Percentiles rank a stretch among this genome's conserved stretches.
Evolutionary conservation across 2,329 filamentous ascomycete species (phyloP).

Genomic region (Drechslerella stenobrocha): DNA sequence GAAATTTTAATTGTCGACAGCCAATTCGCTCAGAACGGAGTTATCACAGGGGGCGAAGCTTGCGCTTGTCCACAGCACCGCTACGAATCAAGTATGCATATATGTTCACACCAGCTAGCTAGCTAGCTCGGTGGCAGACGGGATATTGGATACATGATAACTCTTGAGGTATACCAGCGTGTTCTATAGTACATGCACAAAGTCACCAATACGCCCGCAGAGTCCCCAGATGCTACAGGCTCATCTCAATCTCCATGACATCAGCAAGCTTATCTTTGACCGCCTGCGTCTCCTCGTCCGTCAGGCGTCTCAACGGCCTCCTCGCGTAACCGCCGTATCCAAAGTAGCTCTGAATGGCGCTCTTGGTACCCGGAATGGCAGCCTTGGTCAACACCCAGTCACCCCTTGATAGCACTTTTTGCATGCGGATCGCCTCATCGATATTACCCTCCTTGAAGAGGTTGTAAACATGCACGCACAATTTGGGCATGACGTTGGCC

Average conservation of each 20-base stretch:
- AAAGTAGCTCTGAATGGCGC: slow-evolving; percentile 65
- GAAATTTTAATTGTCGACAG: background rate
- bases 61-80: no score
- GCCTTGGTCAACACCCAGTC: slow-evolving; percentile 72
- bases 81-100: no score
- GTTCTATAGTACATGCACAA: no score
- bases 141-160: no score
- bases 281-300: slow-evolving; percentile 56
- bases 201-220: no score
- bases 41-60: no score
- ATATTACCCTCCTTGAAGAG: slow-evolving; percentile 65
- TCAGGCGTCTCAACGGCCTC: slow-evolving; percentile 62
- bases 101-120: no score
- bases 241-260: slow-evolving; percentile 54
- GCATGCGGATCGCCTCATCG: slow-evolving; percentile 66
- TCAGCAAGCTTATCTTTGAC: slow-evolving; percentile 59
- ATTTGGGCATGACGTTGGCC: slow-evolving; percentile 70
- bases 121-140: no score
- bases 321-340: slow-evolving; percentile 68
- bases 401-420: slow-evolving; percentile 67
- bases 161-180: no score
- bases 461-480: slow-evolving; percentile 66
- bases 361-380: slow-evolving; percentile 71
- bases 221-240: slow-evolving; percentile 18
- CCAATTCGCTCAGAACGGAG: slow-evolving; percentile 1